Evolutionary conservation across 139 green algal genomes (phyloP).

Genomic region (Limnomonas spitsbergensis): DNA sequence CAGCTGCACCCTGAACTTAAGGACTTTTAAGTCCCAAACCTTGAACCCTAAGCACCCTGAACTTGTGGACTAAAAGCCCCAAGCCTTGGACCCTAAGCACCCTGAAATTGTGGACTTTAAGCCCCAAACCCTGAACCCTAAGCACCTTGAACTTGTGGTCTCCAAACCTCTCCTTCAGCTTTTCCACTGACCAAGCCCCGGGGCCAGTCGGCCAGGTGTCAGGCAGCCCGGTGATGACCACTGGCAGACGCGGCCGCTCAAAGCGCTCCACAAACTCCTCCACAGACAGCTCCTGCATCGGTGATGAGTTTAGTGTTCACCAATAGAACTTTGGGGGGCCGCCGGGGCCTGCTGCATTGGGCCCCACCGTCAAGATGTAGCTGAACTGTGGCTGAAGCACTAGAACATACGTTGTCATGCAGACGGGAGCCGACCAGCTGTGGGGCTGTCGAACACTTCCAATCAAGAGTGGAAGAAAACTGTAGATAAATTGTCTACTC

Average conservation of each 20-base stretch:
- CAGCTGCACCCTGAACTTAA: no score
- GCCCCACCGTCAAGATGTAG: not conserved
- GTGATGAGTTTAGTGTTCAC: no score
- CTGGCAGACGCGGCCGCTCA: constrained; percentile 62
- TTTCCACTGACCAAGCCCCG: not conserved
- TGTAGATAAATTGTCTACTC: not conserved
- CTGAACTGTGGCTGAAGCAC: not conserved
- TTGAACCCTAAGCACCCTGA: no score
- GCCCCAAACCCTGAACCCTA: no score
- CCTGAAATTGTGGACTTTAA: no score
- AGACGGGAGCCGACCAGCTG: no score
- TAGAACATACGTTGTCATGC: no score
- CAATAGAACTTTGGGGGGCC: no score
- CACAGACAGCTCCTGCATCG: constrained; percentile 54
- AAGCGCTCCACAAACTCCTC: constrained; percentile 67
- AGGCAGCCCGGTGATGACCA: constrained; percentile 67
- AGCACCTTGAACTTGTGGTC: constrained; percentile 83
- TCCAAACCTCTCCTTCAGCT: constrained; percentile 47
- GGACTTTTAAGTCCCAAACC: no score
- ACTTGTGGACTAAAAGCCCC: no score
- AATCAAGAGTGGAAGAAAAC: not conserved
- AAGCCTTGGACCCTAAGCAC: no score
- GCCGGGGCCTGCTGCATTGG: no score
- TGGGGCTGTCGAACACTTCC: not conserved
- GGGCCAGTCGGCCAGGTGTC: constrained; percentile 58